Evolutionary conservation across 2,329 filamentous ascomycete species (phyloP).

Genomic region (Clarireedia paspali): DNA sequence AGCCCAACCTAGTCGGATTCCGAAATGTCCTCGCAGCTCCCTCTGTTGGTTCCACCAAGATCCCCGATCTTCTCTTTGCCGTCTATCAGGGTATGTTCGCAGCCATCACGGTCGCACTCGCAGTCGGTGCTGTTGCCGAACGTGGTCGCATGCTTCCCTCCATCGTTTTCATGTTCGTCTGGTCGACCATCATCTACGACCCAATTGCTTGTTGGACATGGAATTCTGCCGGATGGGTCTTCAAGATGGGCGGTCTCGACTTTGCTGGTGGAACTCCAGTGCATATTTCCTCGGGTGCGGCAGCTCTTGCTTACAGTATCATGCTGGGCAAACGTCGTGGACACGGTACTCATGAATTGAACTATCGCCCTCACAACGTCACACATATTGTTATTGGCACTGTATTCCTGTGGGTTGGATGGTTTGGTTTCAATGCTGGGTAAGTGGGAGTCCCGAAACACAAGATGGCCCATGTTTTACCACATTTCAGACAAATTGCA

Average conservation of each 20-base stretch:
- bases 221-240: conserved; percentile 78
- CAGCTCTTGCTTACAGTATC: conserved; percentile 82
- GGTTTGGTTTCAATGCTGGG: conserved; percentile 92
- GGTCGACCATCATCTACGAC: conserved; percentile 85
- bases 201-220: conserved; percentile 94
- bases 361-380: conserved; percentile 88
- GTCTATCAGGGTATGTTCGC: conserved; percentile 88
- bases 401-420: conserved; percentile 90
- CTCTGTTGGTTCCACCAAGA: conserved; percentile 62
- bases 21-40: conserved; percentile 66
- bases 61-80: conserved; percentile 80
- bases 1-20: conserved; percentile 50
- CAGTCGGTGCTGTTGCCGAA: conserved; percentile 78
- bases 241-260: conserved; percentile 72
- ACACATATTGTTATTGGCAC: conserved; percentile 89
- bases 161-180: conserved; percentile 88
- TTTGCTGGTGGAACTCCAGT: conserved; percentile 88
- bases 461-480: background rate
- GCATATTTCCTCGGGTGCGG: conserved; percentile 75
- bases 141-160: conserved; percentile 82
- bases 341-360: conserved; percentile 79
- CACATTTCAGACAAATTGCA: background rate
- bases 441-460: conserved; percentile 3
- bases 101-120: conserved; percentile 76
- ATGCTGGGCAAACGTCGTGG: conserved; percentile 69